Conservation (phyloP, 2,329 filamentous ascomycete genomes). For the Leptodontidium sp. region DNA sequence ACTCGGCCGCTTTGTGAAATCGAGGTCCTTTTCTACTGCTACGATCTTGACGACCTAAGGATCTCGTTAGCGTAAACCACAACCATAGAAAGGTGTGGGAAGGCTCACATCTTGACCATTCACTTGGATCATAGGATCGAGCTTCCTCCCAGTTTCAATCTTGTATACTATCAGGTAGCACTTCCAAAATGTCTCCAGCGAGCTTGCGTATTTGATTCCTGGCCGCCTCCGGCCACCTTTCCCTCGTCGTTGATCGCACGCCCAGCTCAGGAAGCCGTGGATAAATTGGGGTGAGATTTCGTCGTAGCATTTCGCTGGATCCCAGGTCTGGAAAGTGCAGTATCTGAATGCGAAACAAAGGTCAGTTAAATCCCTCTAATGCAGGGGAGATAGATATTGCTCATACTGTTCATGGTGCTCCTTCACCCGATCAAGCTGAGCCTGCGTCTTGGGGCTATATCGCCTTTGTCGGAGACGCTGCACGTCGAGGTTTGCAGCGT, state of each 20-base stretch:
- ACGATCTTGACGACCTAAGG: background rate
- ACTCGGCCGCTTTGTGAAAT: background rate
- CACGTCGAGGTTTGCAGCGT: too few relatives aligned
- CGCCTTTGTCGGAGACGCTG: too few relatives aligned
- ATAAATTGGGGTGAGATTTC: background rate
- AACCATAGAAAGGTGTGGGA: background rate
- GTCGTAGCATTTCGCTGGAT: background rate
- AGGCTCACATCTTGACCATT: background rate
- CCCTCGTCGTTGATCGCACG: background rate
- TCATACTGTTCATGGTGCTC: too few relatives aligned
- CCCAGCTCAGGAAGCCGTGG: constrained; percentile 1
- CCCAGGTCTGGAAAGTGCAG: background rate
- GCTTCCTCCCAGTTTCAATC: background rate
- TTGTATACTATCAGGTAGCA: background rate
- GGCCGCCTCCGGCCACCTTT: constrained; percentile 2
- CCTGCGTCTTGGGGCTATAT: too few relatives aligned
- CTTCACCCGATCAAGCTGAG: too few relatives aligned
- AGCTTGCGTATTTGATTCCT: constrained; percentile 6
- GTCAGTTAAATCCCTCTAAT: too few relatives aligned
- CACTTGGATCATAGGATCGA: background rate
- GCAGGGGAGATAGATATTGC: too few relatives aligned
- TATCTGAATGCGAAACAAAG: background rate
- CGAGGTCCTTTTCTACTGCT: background rate
- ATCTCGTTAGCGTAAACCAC: background rate
- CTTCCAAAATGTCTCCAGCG: background rate